A percentile compares a stretch with the other conserved stretches of the same genome.
phyloP scores from a whole-genome alignment of 306 rosid species.

The Pyrus bretschneideri region DNA sequence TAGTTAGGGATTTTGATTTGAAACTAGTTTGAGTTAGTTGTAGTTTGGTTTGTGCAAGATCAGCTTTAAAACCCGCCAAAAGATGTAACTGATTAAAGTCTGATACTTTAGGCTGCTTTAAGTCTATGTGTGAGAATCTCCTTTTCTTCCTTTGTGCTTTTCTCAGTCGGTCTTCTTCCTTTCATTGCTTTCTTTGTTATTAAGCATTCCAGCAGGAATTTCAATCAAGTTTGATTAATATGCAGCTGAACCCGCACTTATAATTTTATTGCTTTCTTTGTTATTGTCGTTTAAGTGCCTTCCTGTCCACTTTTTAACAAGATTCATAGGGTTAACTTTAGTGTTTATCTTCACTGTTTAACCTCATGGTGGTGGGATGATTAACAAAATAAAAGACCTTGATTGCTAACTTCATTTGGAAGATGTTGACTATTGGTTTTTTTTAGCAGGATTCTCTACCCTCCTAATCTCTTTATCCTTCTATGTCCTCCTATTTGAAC shows the following conservation, averaged over 20 bases:
- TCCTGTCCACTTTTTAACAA: background rate
- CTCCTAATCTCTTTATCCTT: too few relatives aligned
- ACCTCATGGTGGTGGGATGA: background rate
- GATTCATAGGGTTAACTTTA: background rate
- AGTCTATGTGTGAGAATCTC: conserved; percentile 59
- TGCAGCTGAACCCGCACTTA: too few relatives aligned
- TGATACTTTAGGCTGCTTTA: conserved; percentile 43
- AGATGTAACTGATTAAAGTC: conserved; percentile 45
- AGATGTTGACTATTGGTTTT: background rate
- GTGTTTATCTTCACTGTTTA: background rate
- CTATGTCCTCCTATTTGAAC: too few relatives aligned
- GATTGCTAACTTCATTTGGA: background rate
- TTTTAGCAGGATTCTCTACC: too few relatives aligned
- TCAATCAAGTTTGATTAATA: conserved; percentile 27
- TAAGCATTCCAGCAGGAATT: conserved; percentile 37
- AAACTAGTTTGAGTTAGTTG: conserved; percentile 8
- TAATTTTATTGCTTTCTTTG: too few relatives aligned
- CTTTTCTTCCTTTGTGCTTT: conserved; percentile 58
- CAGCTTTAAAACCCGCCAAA: conserved; percentile 25
- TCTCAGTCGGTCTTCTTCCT: conserved; percentile 39
- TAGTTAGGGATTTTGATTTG: conserved; percentile 2
- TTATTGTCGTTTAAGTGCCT: background rate
- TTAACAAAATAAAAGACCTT: background rate
- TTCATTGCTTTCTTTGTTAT: conserved; percentile 39
- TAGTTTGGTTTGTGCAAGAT: conserved; percentile 10